Evolutionary conservation across 306 rosid genomes (phyloP).

Genomic region (Betula pendula): DNA sequence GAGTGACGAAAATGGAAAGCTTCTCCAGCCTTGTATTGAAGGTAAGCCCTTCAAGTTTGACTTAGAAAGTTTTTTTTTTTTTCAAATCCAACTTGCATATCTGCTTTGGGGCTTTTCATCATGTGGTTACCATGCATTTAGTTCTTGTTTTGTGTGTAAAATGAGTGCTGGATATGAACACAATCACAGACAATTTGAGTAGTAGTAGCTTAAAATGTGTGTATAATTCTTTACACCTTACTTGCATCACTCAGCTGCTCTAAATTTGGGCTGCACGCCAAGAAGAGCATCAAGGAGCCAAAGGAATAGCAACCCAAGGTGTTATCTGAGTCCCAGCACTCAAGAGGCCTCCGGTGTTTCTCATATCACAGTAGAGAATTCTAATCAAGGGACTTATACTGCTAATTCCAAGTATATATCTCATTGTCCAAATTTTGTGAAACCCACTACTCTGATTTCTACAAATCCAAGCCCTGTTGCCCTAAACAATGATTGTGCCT

Average conservation of each 20-base stretch:
- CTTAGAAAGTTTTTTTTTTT: neutral
- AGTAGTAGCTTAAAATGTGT: neutral
- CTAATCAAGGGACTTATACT: constrained; percentile 18
- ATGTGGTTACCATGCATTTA: neutral
- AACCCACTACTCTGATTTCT: constrained; percentile 18
- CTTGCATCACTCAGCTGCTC: constrained; percentile 57
- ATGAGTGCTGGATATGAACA: neutral
- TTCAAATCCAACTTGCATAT: neutral
- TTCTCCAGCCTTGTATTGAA: constrained; percentile 87
- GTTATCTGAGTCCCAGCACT: constrained; percentile 49
- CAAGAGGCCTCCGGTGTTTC: constrained; percentile 26
- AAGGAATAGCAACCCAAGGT: constrained; percentile 48
- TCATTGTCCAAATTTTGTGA: constrained; percentile 27
- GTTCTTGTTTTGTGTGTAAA: neutral
- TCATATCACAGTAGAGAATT: constrained; percentile 17
- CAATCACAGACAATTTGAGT: neutral
- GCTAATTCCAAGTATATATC: constrained; percentile 24
- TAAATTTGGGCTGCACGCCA: constrained; percentile 67
- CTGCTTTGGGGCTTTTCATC: constrained; percentile 11
- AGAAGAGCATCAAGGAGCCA: constrained; percentile 67
- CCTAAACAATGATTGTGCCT: neutral
- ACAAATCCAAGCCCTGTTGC: constrained; percentile 14
- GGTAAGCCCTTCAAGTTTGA: constrained; percentile 39
- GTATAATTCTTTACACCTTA: constrained; percentile 10
- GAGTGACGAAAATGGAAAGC: constrained; percentile 55